These are phyloP conservation scores for Coemansia sp. DNA, from an alignment of 192 early-diverging fungal species.

Conservation along the genomic window DNA sequence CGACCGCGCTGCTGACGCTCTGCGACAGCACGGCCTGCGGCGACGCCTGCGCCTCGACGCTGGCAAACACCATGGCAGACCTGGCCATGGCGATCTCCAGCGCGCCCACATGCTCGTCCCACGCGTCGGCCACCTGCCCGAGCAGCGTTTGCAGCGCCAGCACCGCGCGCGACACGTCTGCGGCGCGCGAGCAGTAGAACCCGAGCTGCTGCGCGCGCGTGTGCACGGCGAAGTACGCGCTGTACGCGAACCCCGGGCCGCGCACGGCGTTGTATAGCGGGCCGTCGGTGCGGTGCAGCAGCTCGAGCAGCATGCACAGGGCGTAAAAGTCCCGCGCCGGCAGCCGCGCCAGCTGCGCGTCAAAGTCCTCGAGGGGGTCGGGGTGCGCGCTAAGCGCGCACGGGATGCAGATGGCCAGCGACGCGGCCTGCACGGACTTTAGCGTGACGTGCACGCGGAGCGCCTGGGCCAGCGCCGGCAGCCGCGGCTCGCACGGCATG, in stretches of 20 bases:
- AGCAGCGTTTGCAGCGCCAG: constrained; percentile 19
- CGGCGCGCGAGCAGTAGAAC: constrained; percentile 18
- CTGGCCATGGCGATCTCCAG: constrained; percentile 44
- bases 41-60: constrained; percentile 9
- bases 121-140: constrained; percentile 10
- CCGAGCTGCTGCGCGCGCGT: constrained; percentile 58
- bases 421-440: constrained; percentile 49
- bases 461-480: constrained; percentile 39
- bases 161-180: constrained; percentile 30
- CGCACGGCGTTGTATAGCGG: constrained; percentile 73
- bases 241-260: constrained; percentile 74
- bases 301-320: constrained; percentile 60
- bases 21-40: constrained; percentile 10
- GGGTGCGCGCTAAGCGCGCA: constrained; percentile 31
- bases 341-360: constrained; percentile 34
- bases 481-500: constrained; percentile 33
- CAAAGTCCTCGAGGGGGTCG: constrained; percentile 11
- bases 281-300: constrained; percentile 70
- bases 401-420: constrained; percentile 37
- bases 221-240: constrained; percentile 53
- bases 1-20: constrained; percentile 10
- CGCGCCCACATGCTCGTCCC: constrained; percentile 32
- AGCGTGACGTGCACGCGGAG: constrained; percentile 48
- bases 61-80: constrained; percentile 18
- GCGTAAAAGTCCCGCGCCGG: constrained; percentile 53